Evolutionary conservation across 352 stramenopile species (phyloP), one percentile per base, ranked within the genome.

Genomic region (Aphanomyces invadans): DNA sequence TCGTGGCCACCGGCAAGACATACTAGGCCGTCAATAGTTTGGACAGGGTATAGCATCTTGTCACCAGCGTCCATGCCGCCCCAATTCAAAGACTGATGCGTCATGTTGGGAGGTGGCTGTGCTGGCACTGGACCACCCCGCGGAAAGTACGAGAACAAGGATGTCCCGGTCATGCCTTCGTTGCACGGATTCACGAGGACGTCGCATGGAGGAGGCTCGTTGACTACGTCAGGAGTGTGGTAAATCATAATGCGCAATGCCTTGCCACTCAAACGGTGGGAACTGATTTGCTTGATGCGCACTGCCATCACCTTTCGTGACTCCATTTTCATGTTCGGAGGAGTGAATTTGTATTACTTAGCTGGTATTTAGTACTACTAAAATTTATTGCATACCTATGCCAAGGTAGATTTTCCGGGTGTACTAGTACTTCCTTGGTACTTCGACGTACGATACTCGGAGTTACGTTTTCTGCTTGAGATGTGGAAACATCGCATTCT

Each of bases 21-120:
- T n/a, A 70, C 63, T 11, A 56, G 25, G 0, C 63, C 63, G 23
- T 70, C 63, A 7, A 70, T 39, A 19, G 32, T 33, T 32, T 70
- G 63, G 15, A 51, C 53, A 7, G 63, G 63, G 53, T 70, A 70
- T 4, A 70, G 21, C 63, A 70, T 64, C 15, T 70, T 70, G 9
- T 56, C 44, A 26, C 63, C 63, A 36, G 63, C 63, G 17, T 70
- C 63, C 48, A 70, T 70, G 42, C 63, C 63, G 49, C 63, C 63
- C 63, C 63, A 70, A 10, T 33, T 48, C 21, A 46, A 32, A 26
- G 63, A 51, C 51, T 28, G 10, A 3, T 11, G 32, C 28, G n/a
- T 5, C 44, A 54, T 45, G 12, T 60, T 51, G 4, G 23, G n/a
- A 39, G 49, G 49, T 23, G 29, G 12, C 36, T n/a, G 15, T 2